phyloP scores from a whole-genome alignment of 352 stramenopile species.

The Discostella stelligera region DNA sequence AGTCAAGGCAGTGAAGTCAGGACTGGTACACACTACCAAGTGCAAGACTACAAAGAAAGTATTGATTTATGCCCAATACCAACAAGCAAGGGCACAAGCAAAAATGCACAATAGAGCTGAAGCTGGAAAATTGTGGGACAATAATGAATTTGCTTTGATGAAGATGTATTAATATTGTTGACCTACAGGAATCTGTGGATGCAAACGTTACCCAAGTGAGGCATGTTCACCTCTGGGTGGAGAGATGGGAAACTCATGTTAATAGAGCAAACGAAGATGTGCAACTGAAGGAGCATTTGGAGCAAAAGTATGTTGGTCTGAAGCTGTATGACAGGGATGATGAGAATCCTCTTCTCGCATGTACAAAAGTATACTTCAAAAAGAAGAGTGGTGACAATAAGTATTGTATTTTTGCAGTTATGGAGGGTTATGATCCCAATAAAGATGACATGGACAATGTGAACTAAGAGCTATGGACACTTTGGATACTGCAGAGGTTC shows the following conservation, averaged over 20 bases:
- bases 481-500: too few relatives aligned
- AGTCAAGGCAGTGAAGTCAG: conserved; percentile 19
- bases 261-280: background rate
- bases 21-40: conserved; percentile 1
- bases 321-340: conserved; percentile 6
- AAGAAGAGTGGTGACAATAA: too few relatives aligned
- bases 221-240: background rate
- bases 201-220: background rate
- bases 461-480: too few relatives aligned
- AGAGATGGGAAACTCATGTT: conserved; percentile 1
- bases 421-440: too few relatives aligned
- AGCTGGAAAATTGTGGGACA: conserved; percentile 17
- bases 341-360: background rate
- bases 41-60: conserved; percentile 10
- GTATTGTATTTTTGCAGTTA: too few relatives aligned
- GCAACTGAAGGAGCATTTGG: background rate
- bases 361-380: too few relatives aligned
- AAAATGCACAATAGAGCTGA: background rate
- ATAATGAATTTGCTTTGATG: conserved; percentile 11
- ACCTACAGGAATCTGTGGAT: background rate
- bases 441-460: too few relatives aligned
- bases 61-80: conserved; percentile 8
- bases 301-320: conserved; percentile 6
- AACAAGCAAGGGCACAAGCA: conserved; percentile 7
- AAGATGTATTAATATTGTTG: conserved; percentile 14